Evolutionary conservation across 1,284 basidiomycete genomes (phyloP), one percentile per base, ranked within the genome.

Genomic region (Dichomitus squalens): DNA sequence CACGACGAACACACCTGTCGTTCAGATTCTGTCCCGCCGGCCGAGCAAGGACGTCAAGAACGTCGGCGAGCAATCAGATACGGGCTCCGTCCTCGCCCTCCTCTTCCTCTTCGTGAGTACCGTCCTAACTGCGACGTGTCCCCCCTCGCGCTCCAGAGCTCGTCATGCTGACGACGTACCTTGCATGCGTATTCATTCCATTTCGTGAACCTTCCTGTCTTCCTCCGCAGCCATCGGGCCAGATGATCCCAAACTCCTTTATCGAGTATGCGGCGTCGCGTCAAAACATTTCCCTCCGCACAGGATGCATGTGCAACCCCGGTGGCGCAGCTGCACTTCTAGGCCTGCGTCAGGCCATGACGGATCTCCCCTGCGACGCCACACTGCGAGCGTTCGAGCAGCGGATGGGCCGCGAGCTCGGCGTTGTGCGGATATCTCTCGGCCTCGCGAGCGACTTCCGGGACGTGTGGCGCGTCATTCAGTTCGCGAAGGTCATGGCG

Each of bases 231-330:
- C 80, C 86, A 21, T 73, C 73, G 9, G 88, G 88, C 20, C 79
- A 82, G 39, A 82, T 86, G 74, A 72, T 92, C 4, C 83, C 88
- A 0, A 86, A 87, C 63, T 84, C 84, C 2, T 87, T 88, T 67
- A 78, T 92, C 64, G 88, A 90, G 64, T 76, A 85, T 59, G 80
- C 85, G 2, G 88, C 91, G 0, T 80, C 87, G 7, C 75, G 73
- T 52, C 77, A 81, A 53, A 81, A 78, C 53, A 86, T 93, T 58
- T 90, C 90, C 11, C 73, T 93, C 16, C 83, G 91, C 40, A 90
- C 90, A 1, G 91, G 91, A 0, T 93, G 91, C 68, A 87, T 93
- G 81, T 93, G 92, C 67, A 93, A 93, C 61, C 88, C 91, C 4
- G 91, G 91, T 7, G 90, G 85, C 11, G 88, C 89, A 0, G 85